phyloP scores from a whole-genome alignment of 495 filamentous ascomycete species.

The Geoglossum glabrum region DNA sequence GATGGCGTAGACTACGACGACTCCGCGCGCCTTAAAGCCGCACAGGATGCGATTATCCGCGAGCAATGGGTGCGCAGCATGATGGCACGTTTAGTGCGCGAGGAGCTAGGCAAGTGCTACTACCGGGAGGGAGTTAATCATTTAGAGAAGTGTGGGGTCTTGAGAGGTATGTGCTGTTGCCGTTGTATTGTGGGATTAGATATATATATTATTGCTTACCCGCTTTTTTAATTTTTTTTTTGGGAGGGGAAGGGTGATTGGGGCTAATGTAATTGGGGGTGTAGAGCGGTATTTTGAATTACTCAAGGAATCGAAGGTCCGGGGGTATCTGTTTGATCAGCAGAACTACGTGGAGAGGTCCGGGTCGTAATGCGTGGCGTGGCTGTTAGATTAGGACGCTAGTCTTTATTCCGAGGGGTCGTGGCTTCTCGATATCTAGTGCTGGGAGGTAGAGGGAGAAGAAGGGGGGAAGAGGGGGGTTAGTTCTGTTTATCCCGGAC shows the following conservation, averaged over 20 bases:
- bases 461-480: no score
- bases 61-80: conserved; percentile 96
- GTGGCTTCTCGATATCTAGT: no score
- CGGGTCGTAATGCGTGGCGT: neutral
- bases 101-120: conserved; percentile 95
- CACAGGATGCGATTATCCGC: conserved; percentile 81
- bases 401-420: no score
- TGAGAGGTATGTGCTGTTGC: conserved; percentile 52
- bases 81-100: conserved; percentile 85
- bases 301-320: conserved; percentile 62
- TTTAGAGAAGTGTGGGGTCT: conserved; percentile 79
- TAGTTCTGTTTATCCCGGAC: no score
- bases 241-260: neutral
- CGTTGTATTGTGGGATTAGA: neutral
- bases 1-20: conserved; percentile 95
- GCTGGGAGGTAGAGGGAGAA: no score
- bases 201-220: neutral
- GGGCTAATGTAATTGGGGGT: neutral
- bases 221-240: neutral
- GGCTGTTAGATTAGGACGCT: no score
- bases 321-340: conserved; percentile 80
- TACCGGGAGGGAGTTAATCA: conserved; percentile 87
- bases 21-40: conserved; percentile 70
- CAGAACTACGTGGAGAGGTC: conserved; percentile 46
- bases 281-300: conserved; percentile 86